Conservation (phyloP, 1,284 basidiomycete species). For the Apiotrichum sp. region DNA sequence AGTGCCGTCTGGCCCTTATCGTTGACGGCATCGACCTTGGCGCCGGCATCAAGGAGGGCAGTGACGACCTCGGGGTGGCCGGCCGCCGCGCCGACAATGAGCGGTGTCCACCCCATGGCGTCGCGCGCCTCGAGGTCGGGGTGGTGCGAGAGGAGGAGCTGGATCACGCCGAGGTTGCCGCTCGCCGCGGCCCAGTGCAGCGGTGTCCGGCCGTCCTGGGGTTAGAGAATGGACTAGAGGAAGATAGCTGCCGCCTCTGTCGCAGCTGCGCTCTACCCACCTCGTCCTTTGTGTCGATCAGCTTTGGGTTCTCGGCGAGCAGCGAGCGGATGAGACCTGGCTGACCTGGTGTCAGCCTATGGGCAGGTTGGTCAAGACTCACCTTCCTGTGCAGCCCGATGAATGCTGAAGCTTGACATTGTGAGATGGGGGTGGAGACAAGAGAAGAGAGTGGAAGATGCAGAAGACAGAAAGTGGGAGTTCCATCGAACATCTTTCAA, state of each 20-base stretch:
- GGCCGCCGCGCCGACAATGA: slow-evolving; percentile 63
- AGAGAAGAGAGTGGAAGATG: too few species aligned
- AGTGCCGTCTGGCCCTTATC: slow-evolving; percentile 80
- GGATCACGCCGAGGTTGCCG: slow-evolving; percentile 60
- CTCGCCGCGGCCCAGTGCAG: slow-evolving; percentile 83
- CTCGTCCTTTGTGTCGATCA: slow-evolving; percentile 62
- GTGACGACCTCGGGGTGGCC: slow-evolving; percentile 71
- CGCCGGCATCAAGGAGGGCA: slow-evolving; percentile 76
- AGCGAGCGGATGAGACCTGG: slow-evolving; percentile 65
- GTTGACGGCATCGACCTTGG: slow-evolving; percentile 72
- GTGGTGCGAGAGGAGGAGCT: slow-evolving; percentile 66
- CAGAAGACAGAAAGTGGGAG: too few species aligned
- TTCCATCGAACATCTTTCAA: too few species aligned
- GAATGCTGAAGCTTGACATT: slow-evolving; percentile 33
- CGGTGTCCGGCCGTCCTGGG: slow-evolving; percentile 79
- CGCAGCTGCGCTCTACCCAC: slow-evolving; percentile 49
- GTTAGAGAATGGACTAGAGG: neutral
- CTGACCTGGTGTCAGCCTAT: slow-evolving; percentile 57
- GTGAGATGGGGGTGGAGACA: neutral
- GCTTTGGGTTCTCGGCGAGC: slow-evolving; percentile 60
- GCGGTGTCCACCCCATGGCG: slow-evolving; percentile 71
- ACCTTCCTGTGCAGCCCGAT: slow-evolving; percentile 48
- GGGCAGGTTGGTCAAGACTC: neutral
- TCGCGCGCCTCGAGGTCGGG: slow-evolving; percentile 65
- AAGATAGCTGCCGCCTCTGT: too few species aligned